Evolutionary conservation across 1,284 basidiomycete species (phyloP).

Genomic region (Puccinia horiana): DNA sequence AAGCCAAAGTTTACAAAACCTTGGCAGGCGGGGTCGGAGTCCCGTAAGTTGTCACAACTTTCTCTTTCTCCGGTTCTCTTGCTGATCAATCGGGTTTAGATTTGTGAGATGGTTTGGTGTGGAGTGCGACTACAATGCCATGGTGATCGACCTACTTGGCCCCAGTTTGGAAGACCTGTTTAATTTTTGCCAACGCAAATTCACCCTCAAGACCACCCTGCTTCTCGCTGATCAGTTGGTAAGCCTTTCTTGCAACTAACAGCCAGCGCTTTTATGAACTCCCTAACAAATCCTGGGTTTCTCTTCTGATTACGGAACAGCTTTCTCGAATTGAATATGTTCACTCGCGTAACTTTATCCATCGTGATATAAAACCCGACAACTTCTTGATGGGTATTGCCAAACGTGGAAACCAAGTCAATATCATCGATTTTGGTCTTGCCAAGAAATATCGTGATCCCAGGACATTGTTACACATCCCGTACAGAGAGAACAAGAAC

Average conservation of each 20-base stretch:
- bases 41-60: constrained; percentile 72
- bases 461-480: constrained; percentile 98
- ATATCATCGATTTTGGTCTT: constrained; percentile 98
- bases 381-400: constrained; percentile 99
- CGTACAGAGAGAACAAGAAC: constrained; percentile 99
- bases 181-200: constrained; percentile 99
- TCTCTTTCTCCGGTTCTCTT: constrained; percentile 19
- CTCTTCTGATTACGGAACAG: background rate
- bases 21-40: constrained; percentile 98
- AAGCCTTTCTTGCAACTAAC: constrained; percentile 60
- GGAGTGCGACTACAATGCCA: constrained; percentile 99
- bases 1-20: constrained; percentile 67
- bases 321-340: constrained; percentile 72
- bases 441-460: constrained; percentile 99
- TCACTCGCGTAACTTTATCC: constrained; percentile 99
- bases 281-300: background rate
- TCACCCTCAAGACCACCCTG: constrained; percentile 93
- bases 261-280: no score
- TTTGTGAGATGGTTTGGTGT: constrained; percentile 85
- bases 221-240: constrained; percentile 96
- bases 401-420: constrained; percentile 98
- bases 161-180: constrained; percentile 86
- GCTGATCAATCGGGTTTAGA: constrained; percentile 2
- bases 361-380: constrained; percentile 99
- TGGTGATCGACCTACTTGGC: constrained; percentile 97